phyloP scores from a whole-genome alignment of 2,329 filamentous ascomycete species.

The Stachybotrys elegans region DNA sequence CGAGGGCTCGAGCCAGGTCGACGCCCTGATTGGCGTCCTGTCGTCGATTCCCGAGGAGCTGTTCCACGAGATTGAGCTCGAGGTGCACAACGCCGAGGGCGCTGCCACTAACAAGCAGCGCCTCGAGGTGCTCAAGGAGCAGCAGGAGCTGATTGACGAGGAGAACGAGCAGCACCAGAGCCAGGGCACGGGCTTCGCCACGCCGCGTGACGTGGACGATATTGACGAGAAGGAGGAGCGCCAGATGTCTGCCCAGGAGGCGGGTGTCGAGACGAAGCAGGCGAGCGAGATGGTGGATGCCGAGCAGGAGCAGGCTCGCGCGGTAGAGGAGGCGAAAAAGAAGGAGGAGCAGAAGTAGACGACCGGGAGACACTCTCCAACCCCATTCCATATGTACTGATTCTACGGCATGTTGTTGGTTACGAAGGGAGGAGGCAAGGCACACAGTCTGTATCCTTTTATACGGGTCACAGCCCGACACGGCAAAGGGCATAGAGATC shows the following conservation, averaged over 20 bases:
- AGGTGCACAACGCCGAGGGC: slow-evolving; percentile 94
- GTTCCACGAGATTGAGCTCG: slow-evolving; percentile 98
- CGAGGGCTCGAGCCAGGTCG: slow-evolving; percentile 84
- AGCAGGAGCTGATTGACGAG: slow-evolving; percentile 95
- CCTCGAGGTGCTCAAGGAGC: slow-evolving; percentile 95
- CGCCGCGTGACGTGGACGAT: slow-evolving; percentile 80
- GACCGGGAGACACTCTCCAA: too few relatives aligned
- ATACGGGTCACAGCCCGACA: too few relatives aligned
- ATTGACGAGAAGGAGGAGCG: slow-evolving; percentile 93
- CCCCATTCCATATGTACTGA: too few relatives aligned
- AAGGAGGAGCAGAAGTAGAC: slow-evolving; percentile 30
- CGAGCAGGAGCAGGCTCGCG: slow-evolving; percentile 41
- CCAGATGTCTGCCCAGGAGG: slow-evolving; percentile 43
- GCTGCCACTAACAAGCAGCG: slow-evolving; percentile 98
- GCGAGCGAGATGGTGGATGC: slow-evolving; percentile 51
- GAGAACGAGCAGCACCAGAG: slow-evolving; percentile 90
- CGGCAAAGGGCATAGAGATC: too few relatives aligned
- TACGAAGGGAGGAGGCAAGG: too few relatives aligned
- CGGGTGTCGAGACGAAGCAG: slow-evolving; percentile 41
- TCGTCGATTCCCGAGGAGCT: slow-evolving; percentile 95
- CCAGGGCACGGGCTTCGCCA: slow-evolving; percentile 66
- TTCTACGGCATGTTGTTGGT: too few relatives aligned
- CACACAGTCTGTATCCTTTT: too few relatives aligned
- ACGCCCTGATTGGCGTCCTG: slow-evolving; percentile 85
- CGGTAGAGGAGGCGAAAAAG: slow-evolving; percentile 20